Evolutionary conservation across 345 rosid species (phyloP).

Genomic region (Salix viminalis): DNA sequence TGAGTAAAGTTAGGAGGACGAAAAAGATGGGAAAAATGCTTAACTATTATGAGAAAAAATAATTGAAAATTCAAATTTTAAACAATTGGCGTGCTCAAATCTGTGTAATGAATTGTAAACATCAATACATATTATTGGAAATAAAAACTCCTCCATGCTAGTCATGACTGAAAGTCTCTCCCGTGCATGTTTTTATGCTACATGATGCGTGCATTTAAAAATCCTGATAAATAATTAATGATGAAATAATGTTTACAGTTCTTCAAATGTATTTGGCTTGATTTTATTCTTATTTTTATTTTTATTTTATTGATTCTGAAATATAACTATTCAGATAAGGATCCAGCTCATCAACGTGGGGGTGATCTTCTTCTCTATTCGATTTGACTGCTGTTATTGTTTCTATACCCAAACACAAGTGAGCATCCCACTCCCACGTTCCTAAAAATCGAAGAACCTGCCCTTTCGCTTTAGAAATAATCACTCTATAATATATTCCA

Average conservation of each 20-base stretch:
- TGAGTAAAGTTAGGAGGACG: background rate
- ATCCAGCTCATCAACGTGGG: background rate
- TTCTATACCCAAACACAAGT: background rate
- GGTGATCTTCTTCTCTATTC: background rate
- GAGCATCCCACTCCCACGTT: too few relatives aligned
- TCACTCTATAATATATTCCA: conserved; percentile 3
- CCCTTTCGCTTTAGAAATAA: background rate
- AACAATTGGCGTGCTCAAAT: too few relatives aligned
- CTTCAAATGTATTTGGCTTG: background rate
- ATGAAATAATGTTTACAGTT: background rate
- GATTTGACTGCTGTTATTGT: background rate
- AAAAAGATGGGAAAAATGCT: too few relatives aligned
- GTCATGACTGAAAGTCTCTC: too few relatives aligned
- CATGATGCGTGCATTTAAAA: too few relatives aligned
- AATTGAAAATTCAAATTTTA: too few relatives aligned
- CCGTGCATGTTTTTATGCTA: too few relatives aligned
- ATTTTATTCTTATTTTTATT: too few relatives aligned
- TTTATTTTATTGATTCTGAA: background rate
- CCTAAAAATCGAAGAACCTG: background rate
- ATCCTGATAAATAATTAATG: background rate
- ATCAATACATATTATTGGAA: too few relatives aligned
- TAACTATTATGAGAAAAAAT: too few relatives aligned
- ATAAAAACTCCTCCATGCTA: too few relatives aligned
- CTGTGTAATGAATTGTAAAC: too few relatives aligned
- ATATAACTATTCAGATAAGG: background rate